phyloP scores from a whole-genome alignment of 1,284 basidiomycete genomes.

The Pseudozyma hubeiensis region DNA sequence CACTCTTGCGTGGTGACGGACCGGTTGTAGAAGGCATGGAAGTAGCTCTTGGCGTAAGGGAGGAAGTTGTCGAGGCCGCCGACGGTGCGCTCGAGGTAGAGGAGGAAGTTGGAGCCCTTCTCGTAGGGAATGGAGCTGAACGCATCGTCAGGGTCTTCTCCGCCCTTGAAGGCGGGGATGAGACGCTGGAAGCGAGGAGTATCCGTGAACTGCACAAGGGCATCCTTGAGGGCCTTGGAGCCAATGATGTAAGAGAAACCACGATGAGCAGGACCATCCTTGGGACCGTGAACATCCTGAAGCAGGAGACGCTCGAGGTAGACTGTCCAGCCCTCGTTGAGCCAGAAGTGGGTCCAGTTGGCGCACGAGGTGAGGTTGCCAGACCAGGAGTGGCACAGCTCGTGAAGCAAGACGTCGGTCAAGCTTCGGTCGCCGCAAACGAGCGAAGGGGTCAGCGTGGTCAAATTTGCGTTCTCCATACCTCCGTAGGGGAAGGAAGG shows the following conservation, averaged over 20 bases:
- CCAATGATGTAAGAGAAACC: conserved; percentile 85
- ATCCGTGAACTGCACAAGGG: conserved; percentile 73
- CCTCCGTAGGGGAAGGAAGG: conserved; percentile 84
- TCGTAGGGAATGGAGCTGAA: conserved; percentile 77
- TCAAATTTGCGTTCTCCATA: conserved; percentile 68
- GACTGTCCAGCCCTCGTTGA: conserved; percentile 82
- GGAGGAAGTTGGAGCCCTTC: conserved; percentile 79
- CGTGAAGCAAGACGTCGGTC: conserved; percentile 71
- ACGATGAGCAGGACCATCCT: conserved; percentile 75
- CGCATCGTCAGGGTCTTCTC: conserved; percentile 75
- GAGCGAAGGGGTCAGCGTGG: conserved; percentile 65
- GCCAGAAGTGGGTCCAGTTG: conserved; percentile 68
- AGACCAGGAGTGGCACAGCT: conserved; percentile 66
- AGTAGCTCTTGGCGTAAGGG: conserved; percentile 77
- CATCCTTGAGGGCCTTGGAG: conserved; percentile 78
- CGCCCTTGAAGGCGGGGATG: conserved; percentile 83
- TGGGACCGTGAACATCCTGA: conserved; percentile 76
- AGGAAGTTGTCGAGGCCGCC: conserved; percentile 81
- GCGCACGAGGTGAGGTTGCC: conserved; percentile 66
- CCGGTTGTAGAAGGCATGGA: conserved; percentile 74
- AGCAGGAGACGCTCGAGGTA: conserved; percentile 90
- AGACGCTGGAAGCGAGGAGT: conserved; percentile 83
- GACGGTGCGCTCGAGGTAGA: conserved; percentile 77
- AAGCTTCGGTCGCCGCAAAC: conserved; percentile 61
- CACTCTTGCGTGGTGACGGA: conserved; percentile 90